Base-by-base conservation (phyloP, 371 early-diverging fungal species). In the Nematocida major region DNA sequence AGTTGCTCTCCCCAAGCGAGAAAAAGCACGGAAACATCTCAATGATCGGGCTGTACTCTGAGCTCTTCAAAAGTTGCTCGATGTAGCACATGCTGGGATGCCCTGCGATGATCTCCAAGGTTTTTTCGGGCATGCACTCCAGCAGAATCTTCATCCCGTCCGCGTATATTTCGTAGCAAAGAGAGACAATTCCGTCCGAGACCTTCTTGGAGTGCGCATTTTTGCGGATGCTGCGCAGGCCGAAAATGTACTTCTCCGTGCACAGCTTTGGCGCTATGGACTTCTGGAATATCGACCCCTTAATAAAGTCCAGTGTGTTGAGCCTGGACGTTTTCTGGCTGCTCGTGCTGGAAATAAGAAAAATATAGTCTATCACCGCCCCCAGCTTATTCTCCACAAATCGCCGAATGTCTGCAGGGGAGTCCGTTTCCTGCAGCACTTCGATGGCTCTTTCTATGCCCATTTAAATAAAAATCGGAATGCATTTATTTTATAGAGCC, bases 1-100 rank as follows among this genome's bases (percentile, higher is more conserved):
- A 73, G 22, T 32, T 13, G 3, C 28, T 22, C 20, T 39, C 61
- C 13, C 48, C 26, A 3, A 73, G 22, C 30, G 76, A 73, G 51
- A 73, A 73, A 43, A 73, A 73, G 54, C 76, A 73, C 0, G 76
- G 76, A 48, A 73, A 73, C 34, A 73, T n/a, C 18, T 73, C 76
- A n/a, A 73, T 42, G 53, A 73, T 73, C 1, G 30, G 28, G 24
- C 45, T 40, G 20, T 48, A 73, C 42, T 73, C 76, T 15, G 70
- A 30, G 43, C 53, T 43, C 43, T 50, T 61, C 5, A 73, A 24
- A 28, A 73, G 1, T 32, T 49, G 11, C 1, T 54, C 54, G n/a
- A 73, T 36, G 28, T 63, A 73, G 28, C 48, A 73, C 18, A 42
- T 11, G 26, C n/a, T 24, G 18, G 59, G 4, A 9, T 22, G 3